Evolutionary conservation across 73 alveolate species (phyloP).

Genomic region (Paramecium tetraurelia): DNA sequence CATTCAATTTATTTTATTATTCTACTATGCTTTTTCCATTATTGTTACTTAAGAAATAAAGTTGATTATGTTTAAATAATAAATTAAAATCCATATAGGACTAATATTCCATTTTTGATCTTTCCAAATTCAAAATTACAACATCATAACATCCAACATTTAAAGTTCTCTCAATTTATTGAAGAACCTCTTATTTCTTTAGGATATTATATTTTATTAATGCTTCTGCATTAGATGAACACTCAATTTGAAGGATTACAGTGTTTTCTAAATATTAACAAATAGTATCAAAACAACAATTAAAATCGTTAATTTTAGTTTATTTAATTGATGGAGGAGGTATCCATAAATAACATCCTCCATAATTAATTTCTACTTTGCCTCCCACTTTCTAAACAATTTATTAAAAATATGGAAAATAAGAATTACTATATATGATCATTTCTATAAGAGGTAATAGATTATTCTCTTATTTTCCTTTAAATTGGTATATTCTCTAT

Average conservation of each 20-base stretch:
- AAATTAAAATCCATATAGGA: neutral
- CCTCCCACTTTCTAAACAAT: neutral
- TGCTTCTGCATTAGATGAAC: neutral
- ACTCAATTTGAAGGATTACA: neutral
- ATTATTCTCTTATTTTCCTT: neutral
- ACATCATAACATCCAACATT: neutral
- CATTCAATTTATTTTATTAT: neutral
- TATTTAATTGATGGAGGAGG: neutral
- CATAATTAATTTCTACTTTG: neutral
- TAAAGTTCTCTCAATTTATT: neutral
- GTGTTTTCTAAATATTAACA: neutral
- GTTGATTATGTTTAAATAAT: neutral
- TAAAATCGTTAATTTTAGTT: neutral
- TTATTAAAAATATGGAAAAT: neutral
- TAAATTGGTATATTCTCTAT: neutral
- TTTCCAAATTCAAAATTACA: neutral
- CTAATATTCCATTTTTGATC: neutral
- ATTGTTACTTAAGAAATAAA: neutral
- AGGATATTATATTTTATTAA: no score
- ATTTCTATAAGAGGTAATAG: neutral
- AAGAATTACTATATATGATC: neutral
- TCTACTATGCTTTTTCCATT: neutral
- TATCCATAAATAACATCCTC: neutral
- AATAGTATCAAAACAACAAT: neutral
- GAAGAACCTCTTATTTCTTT: neutral